A percentile compares a stretch with the other conserved stretches of the same genome.
phyloP scores from a whole-genome alignment of 352 stramenopile genomes.

The Phytophthora brassicae region DNA sequence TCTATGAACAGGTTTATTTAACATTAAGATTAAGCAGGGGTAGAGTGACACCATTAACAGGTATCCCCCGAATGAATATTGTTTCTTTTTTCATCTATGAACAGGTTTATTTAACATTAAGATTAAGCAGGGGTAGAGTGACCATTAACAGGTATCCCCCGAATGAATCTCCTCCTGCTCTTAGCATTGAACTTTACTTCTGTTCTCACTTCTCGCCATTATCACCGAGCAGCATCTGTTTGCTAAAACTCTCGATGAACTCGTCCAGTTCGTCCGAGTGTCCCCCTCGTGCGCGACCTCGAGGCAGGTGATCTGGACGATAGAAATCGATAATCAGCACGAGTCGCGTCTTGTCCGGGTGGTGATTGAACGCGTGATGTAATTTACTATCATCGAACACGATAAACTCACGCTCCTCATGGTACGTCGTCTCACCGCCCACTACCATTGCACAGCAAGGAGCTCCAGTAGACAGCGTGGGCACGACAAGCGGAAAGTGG shows the following conservation, averaged over 20 bases:
- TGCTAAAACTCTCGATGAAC: slow-evolving; percentile 86
- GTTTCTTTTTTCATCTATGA: slow-evolving; percentile 7
- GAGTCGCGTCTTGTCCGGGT: slow-evolving; percentile 58
- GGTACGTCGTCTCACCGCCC: slow-evolving; percentile 62
- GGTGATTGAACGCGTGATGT: slow-evolving; percentile 86
- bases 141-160: background rate
- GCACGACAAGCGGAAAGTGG: slow-evolving; percentile 75
- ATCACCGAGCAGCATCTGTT: slow-evolving; percentile 37
- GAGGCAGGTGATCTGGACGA: slow-evolving; percentile 75
- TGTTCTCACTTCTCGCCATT: slow-evolving; percentile 16
- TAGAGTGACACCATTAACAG: slow-evolving; percentile 28
- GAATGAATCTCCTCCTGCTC: slow-evolving; percentile 16
- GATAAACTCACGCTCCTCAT: slow-evolving; percentile 77
- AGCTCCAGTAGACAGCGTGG: slow-evolving; percentile 50
- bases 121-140: slow-evolving; percentile 68
- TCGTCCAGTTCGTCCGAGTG: slow-evolving; percentile 89
- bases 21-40: slow-evolving; percentile 87
- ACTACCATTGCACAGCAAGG: slow-evolving; percentile 81
- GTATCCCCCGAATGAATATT: slow-evolving; percentile 12
- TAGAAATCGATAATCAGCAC: slow-evolving; percentile 91
- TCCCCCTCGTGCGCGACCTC: slow-evolving; percentile 74
- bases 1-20: slow-evolving; percentile 83
- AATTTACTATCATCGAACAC: slow-evolving; percentile 93
- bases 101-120: slow-evolving; percentile 92
- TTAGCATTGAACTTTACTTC: background rate